A percentile compares a stretch with the other conserved stretches of the same genome.
These are phyloP conservation scores for Neospora caninum DNA, from an alignment of 169 alveolate species.

Conservation along the genomic window DNA sequence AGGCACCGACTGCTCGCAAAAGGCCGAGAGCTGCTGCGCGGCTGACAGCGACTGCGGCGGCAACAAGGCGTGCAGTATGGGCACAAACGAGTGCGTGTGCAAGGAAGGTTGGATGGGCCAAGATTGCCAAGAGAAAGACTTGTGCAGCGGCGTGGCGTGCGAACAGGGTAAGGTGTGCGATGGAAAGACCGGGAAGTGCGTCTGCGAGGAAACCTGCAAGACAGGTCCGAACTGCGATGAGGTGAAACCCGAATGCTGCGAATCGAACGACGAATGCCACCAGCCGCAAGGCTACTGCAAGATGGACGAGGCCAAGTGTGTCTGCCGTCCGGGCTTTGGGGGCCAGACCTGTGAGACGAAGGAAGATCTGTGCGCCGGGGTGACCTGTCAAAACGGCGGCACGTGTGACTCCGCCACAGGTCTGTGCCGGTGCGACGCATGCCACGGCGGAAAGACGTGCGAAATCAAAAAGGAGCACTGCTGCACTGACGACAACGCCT, in stretches of 20 bases:
- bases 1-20: constrained; percentile 48
- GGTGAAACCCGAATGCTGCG: neutral
- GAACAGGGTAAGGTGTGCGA: neutral
- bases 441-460: constrained; percentile 51
- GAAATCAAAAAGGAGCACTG: constrained; percentile 44
- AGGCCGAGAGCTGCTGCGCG: neutral
- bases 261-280: neutral
- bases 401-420: constrained; percentile 58
- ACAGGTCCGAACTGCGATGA: neutral
- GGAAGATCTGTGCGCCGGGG: constrained; percentile 38
- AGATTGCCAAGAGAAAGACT: neutral
- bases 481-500: constrained; percentile 48
- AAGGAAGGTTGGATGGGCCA: neutral
- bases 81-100: neutral
- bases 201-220: neutral
- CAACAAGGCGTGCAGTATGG: neutral
- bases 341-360: constrained; percentile 51
- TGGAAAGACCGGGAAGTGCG: neutral
- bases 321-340: constrained; percentile 51
- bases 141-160: constrained; percentile 38
- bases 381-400: constrained; percentile 54
- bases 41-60: neutral
- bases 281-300: constrained; percentile 36
- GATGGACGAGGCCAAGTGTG: constrained; percentile 49
- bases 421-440: constrained; percentile 48